These are phyloP conservation scores for Cyberlindnera euphorbiae DNA, from an alignment of 805 yeast species.

Conservation along the genomic window DNA sequence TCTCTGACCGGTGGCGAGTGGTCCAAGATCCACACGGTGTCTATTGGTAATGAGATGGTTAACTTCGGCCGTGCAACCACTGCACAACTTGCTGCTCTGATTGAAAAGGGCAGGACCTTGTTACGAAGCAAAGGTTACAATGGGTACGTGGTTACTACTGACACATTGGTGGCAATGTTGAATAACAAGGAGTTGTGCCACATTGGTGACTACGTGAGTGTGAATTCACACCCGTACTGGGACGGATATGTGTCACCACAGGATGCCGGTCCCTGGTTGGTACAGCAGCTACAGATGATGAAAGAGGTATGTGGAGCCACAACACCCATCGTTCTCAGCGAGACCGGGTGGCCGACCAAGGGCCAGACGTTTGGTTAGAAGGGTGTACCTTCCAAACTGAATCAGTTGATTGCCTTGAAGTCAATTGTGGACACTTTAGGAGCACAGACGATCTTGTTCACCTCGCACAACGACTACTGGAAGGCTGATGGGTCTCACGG, in stretches of 20 bases:
- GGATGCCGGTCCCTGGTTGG: constrained; percentile 51
- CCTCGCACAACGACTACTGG: constrained; percentile 62
- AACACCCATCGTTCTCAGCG: constrained; percentile 39
- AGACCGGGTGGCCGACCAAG: constrained; percentile 67
- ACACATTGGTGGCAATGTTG: constrained; percentile 54
- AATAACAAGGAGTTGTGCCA: constrained; percentile 48
- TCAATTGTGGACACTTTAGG: constrained; percentile 45
- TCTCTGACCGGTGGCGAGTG: constrained; percentile 44
- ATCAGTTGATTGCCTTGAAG: constrained; percentile 49
- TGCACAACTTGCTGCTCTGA: constrained; percentile 41
- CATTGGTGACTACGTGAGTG: constrained; percentile 57
- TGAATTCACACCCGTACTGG: constrained; percentile 64
- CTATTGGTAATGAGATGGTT: constrained; percentile 63
- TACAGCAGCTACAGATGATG: constrained; percentile 40
- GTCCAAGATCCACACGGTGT: constrained; percentile 53
- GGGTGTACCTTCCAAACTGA: constrained; percentile 49
- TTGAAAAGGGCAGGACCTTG: constrained; percentile 41
- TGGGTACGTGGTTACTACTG: constrained; percentile 58
- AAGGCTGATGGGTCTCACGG: constrained; percentile 49
- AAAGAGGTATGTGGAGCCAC: constrained; percentile 39
- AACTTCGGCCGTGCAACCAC: constrained; percentile 46
- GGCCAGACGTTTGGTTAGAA: constrained; percentile 46
- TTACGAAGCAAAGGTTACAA: constrained; percentile 41
- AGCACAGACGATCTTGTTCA: constrained; percentile 48
- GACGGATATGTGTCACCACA: constrained; percentile 48